These are phyloP conservation scores for Petunia secreta DNA, from an alignment of 257 asterid genomes.

Conservation along the genomic window DNA sequence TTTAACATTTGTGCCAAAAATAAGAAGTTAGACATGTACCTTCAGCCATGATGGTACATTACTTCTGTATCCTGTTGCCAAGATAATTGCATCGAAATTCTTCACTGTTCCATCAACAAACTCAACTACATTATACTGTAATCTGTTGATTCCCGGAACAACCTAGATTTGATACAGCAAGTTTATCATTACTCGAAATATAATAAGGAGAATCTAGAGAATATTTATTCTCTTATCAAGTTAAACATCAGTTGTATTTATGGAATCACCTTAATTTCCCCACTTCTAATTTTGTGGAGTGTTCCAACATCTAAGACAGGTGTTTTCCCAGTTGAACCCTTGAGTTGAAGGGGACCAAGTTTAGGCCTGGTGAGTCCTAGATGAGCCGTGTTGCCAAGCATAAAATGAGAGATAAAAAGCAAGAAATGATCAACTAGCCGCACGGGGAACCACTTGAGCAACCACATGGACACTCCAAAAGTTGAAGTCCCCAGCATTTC, in stretches of 20 bases:
- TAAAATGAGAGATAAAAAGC: constrained; percentile 32
- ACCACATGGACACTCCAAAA: constrained; percentile 45
- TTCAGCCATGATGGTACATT: constrained; percentile 45
- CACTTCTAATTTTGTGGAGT: constrained; percentile 32
- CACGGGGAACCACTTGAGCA: constrained; percentile 45
- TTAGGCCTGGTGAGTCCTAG: constrained; percentile 39
- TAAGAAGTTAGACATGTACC: constrained; percentile 24
- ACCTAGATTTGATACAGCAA: constrained; percentile 22
- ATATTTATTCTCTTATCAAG: background rate
- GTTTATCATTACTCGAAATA: background rate
- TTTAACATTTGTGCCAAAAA: too few species aligned
- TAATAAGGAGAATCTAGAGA: background rate
- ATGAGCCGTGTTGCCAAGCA: constrained; percentile 44
- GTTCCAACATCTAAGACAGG: constrained; percentile 50
- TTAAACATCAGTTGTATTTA: background rate
- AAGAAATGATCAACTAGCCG: constrained; percentile 39
- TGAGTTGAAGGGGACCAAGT: constrained; percentile 39
- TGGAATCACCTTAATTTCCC: constrained; percentile 36
- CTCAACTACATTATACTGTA: constrained; percentile 38
- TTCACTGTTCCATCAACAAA: constrained; percentile 44
- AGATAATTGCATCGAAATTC: constrained; percentile 42
- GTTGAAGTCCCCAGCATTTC: constrained; percentile 51
- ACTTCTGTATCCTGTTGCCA: constrained; percentile 45
- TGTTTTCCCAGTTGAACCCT: constrained; percentile 41
- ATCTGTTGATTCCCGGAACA: constrained; percentile 40